Base-by-base conservation (phyloP, 106 monocot genomes). In the Dioscorea zingiberensis region DNA sequence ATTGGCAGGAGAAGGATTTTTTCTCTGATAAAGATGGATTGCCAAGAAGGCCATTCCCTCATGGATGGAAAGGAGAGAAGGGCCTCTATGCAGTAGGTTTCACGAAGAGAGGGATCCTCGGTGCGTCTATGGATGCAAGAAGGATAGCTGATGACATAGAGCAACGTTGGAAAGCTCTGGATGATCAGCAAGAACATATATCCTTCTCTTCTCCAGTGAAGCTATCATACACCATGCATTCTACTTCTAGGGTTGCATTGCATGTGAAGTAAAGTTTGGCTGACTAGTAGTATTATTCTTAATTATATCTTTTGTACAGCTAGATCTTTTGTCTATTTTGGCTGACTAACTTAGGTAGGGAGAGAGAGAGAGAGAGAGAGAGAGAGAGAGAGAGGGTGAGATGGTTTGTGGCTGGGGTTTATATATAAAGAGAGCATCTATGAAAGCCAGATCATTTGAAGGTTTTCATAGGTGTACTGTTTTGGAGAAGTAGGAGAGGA, bases 71-170 rank as follows among this genome's bases (percentile, higher is more conserved):
- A 70, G 93, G 93, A 13, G 64, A 78, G 53, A 46, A 59, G 6
- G 93, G 88, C 6, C 77, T 88, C 1, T 93, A 93, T 53, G 82
- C 88, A 4, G 88, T 83, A 3, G 88, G 93, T 8, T 88, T 93
- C 71, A 83, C 88, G 17, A 88, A 83, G 63, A 70, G 78, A 0
- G 93, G 93, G 9, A 71, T 93, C 38, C 62, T 88, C 3, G 93
- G 93, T 10, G 77, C 88, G 25, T 77, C 88, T 13, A 78, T 88
- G 64, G 93, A 93, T 61, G 93, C 93, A 3, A 75, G 32, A 59
- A 80, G 72, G 62, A 78, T 88, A 19, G 85, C 85, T 0, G 27
- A 85, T 13, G 93, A 93, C 38, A 81, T 93, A 48, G 75, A 71
- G 30, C 74, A 80, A 66, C 76, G 71, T 28, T 82, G 76, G 69